Percentiles rank a stretch among this genome's conserved stretches.
Evolutionary conservation across 768 basidiomycete species (phyloP).

Genomic region (Boletales sp.): DNA sequence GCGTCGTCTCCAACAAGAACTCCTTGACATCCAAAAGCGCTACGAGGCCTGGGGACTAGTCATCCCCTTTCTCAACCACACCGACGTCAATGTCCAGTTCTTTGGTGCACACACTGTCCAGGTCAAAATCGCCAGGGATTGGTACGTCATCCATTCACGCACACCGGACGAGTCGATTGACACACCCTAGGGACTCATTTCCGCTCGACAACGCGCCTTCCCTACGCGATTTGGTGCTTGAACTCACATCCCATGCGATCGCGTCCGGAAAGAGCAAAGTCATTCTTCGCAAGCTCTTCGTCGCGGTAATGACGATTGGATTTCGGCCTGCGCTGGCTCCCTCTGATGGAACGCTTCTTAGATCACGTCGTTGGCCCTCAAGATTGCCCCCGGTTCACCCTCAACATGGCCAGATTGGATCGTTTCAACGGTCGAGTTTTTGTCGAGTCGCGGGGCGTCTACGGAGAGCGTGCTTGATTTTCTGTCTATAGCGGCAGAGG

Average conservation of each 20-base stretch:
- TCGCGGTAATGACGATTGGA: conserved; percentile 52
- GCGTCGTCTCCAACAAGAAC: conserved; percentile 63
- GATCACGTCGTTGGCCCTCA: conserved; percentile 69
- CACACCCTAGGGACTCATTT: conserved; percentile 61
- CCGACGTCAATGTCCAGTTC: conserved; percentile 85
- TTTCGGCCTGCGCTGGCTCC: neutral
- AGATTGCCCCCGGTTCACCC: conserved; percentile 57
- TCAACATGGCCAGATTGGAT: conserved; percentile 79
- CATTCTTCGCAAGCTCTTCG: conserved; percentile 83
- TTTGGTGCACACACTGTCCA: conserved; percentile 93
- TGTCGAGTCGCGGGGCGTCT: conserved; percentile 58
- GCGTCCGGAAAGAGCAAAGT: conserved; percentile 57
- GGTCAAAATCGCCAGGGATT: conserved; percentile 91
- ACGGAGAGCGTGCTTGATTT: conserved; percentile 68
- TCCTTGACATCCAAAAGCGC: conserved; percentile 72
- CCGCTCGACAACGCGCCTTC: conserved; percentile 55
- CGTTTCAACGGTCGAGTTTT: conserved; percentile 53
- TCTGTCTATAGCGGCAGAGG: conserved; percentile 81
- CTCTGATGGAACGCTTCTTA: conserved; percentile 23
- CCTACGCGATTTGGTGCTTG: conserved; percentile 65
- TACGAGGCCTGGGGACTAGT: conserved; percentile 85
- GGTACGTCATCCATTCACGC: conserved; percentile 45
- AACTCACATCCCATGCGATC: conserved; percentile 66
- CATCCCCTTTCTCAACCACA: conserved; percentile 66
- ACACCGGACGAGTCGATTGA: neutral